Evolutionary conservation across 768 basidiomycete species (phyloP).

Genomic region (Cyclocybe cylindracea): DNA sequence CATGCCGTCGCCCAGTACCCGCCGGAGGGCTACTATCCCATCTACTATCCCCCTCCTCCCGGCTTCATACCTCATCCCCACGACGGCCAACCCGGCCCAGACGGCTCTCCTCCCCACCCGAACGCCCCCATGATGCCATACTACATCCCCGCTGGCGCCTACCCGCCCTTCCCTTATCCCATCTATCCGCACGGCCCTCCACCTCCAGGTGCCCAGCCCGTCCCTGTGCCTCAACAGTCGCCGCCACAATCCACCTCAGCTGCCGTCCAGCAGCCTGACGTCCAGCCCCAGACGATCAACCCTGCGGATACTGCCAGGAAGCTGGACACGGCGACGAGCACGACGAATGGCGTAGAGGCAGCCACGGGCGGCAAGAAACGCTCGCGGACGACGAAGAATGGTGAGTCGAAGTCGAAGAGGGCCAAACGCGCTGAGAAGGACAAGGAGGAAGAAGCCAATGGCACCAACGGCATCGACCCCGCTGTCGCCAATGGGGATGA

Average conservation of each 20-base stretch:
- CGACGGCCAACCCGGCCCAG: conserved; percentile 31
- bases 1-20: conserved; percentile 34
- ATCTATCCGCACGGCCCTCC: conserved; percentile 28
- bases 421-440: conserved; percentile 13
- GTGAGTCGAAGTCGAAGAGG: conserved; percentile 33
- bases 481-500: background rate
- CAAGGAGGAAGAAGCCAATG: background rate
- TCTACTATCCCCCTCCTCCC: conserved; percentile 39
- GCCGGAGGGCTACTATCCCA: conserved; percentile 42
- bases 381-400: conserved; percentile 25
- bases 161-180: conserved; percentile 36
- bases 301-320: conserved; percentile 30
- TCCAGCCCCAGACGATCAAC: conserved; percentile 26
- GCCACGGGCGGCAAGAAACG: conserved; percentile 23
- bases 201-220: conserved; percentile 11
- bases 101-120: conserved; percentile 26
- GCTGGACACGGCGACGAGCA: conserved; percentile 13
- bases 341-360: conserved; percentile 12
- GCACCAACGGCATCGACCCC: background rate
- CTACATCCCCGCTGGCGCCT: conserved; percentile 38
- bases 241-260: conserved; percentile 6
- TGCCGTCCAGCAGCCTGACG: conserved; percentile 13
- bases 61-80: conserved; percentile 32
- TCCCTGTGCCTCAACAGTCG: conserved; percentile 15
- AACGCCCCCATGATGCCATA: conserved; percentile 41